Percentiles rank a stretch among this genome's conserved stretches.
Evolutionary conservation across 2,329 filamentous ascomycete species (phyloP).

Genomic region (Sclerotinia subarctica): DNA sequence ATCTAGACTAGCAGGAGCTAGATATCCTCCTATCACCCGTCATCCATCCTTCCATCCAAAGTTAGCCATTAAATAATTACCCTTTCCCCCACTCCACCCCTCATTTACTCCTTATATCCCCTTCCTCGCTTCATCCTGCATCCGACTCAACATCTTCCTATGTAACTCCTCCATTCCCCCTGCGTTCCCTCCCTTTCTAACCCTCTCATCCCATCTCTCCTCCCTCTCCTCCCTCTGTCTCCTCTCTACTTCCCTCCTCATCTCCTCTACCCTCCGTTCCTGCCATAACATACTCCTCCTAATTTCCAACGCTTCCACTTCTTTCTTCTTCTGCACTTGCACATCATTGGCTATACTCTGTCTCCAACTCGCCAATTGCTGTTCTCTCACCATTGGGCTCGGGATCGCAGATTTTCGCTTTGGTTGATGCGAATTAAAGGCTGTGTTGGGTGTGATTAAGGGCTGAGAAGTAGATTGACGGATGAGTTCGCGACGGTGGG

Average conservation of each 20-base stretch:
- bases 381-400: conserved; percentile 48
- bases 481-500: conserved; percentile 61
- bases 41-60: neutral
- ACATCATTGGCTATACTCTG: conserved; percentile 62
- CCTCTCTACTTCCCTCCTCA: conserved; percentile 55
- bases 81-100: neutral
- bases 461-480: conserved; percentile 38
- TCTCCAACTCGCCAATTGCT: conserved; percentile 64
- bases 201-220: conserved; percentile 66
- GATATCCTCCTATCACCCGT: neutral
- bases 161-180: conserved; percentile 74
- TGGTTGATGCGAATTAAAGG: conserved; percentile 55
- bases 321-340: conserved; percentile 39
- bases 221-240: conserved; percentile 57
- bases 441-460: conserved; percentile 28
- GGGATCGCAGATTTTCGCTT: conserved; percentile 46
- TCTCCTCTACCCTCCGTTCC: conserved; percentile 54
- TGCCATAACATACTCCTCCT: conserved; percentile 56
- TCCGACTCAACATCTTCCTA: conserved; percentile 62
- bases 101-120: neutral
- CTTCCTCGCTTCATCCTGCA: conserved; percentile 17
- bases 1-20: neutral
- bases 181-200: conserved; percentile 61
- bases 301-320: conserved; percentile 46
- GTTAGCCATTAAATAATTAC: neutral